Conservation (phyloP, 441 rosid genomes). For the Populus hybrid region DNA sequence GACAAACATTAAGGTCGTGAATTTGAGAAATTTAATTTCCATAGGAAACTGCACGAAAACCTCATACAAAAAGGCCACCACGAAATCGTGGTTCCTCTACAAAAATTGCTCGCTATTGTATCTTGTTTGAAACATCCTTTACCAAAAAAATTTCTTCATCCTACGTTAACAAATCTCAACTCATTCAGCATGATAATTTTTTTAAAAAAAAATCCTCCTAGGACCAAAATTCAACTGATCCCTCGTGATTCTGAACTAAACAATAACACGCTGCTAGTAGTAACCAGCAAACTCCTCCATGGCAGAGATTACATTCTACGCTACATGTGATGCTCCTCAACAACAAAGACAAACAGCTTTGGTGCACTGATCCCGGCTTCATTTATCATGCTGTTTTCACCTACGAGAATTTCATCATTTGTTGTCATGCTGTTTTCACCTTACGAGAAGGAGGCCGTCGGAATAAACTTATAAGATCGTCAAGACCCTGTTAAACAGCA, state of each 20-base stretch:
- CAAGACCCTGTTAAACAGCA: conserved; percentile 67
- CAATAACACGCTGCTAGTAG: conserved; percentile 5
- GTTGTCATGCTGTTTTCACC: conserved; percentile 64
- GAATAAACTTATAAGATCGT: conserved; percentile 90
- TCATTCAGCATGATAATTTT: background rate
- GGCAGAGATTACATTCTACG: conserved; percentile 16
- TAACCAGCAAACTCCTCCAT: conserved; percentile 11
- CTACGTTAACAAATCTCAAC: conserved; percentile 12
- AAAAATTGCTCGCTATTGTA: conserved; percentile 9
- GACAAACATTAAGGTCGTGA: background rate
- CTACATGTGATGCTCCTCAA: conserved; percentile 12
- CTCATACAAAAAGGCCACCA: background rate
- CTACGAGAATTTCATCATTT: conserved; percentile 42
- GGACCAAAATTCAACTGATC: conserved; percentile 16
- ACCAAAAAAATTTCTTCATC: conserved; percentile 22
- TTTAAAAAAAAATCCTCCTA: conserved; percentile 4
- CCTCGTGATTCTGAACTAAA: conserved; percentile 17
- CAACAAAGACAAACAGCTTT: background rate
- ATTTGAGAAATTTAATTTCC: background rate
- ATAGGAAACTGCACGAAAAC: background rate
- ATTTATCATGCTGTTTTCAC: background rate
- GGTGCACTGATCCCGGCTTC: conserved; percentile 5
- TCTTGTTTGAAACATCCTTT: background rate
- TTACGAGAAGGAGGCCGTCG: conserved; percentile 92
- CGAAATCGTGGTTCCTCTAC: background rate